Percentiles rank a stretch among this genome's conserved stretches.
These are phyloP conservation scores for Gossypium thurberi DNA, from an alignment of 345 rosid genomes.

Conservation along the genomic window DNA sequence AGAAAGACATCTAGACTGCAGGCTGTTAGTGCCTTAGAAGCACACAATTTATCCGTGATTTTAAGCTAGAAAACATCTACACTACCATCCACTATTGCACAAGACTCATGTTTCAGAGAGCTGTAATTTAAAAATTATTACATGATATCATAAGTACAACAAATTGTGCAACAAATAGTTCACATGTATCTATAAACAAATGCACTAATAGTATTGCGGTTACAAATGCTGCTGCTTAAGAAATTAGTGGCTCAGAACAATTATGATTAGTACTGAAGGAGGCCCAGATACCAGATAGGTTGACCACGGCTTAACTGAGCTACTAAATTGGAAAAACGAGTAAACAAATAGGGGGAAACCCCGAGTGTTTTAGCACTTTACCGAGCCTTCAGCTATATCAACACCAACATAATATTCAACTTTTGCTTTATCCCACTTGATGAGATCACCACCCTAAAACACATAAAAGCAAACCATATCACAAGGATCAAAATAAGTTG, in stretches of 20 bases:
- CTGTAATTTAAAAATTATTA: background rate
- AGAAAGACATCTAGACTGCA: background rate
- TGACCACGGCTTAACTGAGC: background rate
- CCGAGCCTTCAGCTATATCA: constrained; percentile 98
- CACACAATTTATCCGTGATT: background rate
- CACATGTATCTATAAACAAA: background rate
- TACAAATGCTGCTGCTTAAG: background rate
- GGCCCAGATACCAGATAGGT: background rate
- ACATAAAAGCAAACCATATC: background rate
- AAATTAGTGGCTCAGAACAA: background rate
- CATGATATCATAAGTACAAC: background rate
- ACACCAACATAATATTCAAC: constrained; percentile 90
- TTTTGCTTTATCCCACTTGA: constrained; percentile 95
- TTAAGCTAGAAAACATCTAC: background rate
- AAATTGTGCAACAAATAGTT: background rate
- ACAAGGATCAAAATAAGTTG: background rate
- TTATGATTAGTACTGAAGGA: background rate
- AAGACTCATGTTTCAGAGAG: background rate
- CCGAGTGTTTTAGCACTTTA: constrained; percentile 24
- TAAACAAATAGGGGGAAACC: background rate
- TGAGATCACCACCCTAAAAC: constrained; percentile 89
- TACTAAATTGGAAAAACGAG: background rate
- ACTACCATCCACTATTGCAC: background rate
- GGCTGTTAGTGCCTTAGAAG: background rate
- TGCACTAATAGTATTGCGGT: background rate